Base-by-base conservation (phyloP, 2,329 filamentous ascomycete genomes). In the Botrytis sinoallii region DNA sequence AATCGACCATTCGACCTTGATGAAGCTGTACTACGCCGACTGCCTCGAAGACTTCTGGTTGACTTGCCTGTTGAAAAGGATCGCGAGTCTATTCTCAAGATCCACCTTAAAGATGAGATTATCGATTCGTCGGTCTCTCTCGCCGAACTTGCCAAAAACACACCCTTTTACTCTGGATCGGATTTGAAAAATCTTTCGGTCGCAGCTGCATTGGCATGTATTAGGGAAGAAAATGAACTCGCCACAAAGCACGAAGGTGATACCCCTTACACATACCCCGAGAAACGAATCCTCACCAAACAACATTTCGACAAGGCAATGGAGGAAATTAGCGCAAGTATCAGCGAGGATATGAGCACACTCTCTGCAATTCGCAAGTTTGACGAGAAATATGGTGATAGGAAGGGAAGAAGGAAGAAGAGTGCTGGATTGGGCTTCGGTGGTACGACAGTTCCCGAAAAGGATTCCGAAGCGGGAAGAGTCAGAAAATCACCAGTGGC, bases 1-100 rank as follows among this genome's bases (percentile, higher is more conserved):
- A 98, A 99, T 82, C 88, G 95, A 16, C 96, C 96, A 0, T 98
- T 97, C 79, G 96, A 98, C 80, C 88, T 99, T 1, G 96, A 99
- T 79, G 93, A 96, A 78, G 93, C 93, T 16, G 92, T 96, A 16
- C 86, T 96, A 64, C 87, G 93, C n/a, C 88, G 93, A 20, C 84
- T 95, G 35, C 93, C 93, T 2, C 86, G 93, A 71, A 88, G 92
- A 60, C 84, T 95, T 52, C 86, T 95, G 0, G 88, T 95, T 59
- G 93, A 95, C 79, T 84, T 95, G 9, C 93, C 93, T 0, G 85
- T 90, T 1, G 86, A 90, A 76, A 82, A 84, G 6, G 92, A 93
- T 81, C 86, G 92, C 40, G 86, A 88, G 46, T 87, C 89, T 42
- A 94, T 95, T 75, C 84, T 96, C 55, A 84, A 86, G 38, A 92